A percentile compares a stretch with the other conserved stretches of the same genome.
phyloP scores from a whole-genome alignment of 495 filamentous ascomycete species.

The Annulohypoxylon stygium region DNA sequence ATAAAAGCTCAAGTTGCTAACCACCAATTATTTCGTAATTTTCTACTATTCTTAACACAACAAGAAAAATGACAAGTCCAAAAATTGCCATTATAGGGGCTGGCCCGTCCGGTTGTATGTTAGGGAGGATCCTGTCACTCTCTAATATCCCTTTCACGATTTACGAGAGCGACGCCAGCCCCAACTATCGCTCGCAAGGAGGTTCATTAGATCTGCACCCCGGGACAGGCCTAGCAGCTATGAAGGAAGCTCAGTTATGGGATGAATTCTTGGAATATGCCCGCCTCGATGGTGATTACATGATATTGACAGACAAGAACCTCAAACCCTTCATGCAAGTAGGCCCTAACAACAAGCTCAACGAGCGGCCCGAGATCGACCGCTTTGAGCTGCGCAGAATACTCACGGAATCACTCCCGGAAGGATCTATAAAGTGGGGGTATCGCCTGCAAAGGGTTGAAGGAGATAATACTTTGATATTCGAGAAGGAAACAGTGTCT shows the following conservation, averaged over 20 bases:
- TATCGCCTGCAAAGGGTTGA: conserved; percentile 56
- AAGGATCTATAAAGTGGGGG: conserved; percentile 62
- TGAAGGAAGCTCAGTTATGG: conserved; percentile 65
- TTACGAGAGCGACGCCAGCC: conserved; percentile 63
- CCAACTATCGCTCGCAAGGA: conserved; percentile 59
- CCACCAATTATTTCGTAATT: not conserved
- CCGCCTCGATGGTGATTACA: conserved; percentile 62
- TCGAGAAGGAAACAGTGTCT: conserved; percentile 37
- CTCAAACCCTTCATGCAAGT: conserved; percentile 44
- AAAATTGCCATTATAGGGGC: conserved; percentile 70
- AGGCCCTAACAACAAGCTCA: conserved; percentile 38
- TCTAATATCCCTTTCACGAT: conserved; percentile 58
- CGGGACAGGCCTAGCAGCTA: conserved; percentile 62
- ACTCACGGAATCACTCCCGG: conserved; percentile 56
- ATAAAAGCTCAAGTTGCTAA: not conserved
- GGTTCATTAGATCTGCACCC: conserved; percentile 69
- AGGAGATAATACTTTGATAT: conserved; percentile 44
- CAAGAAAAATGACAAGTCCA: conserved; percentile 37
- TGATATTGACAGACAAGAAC: conserved; percentile 57
- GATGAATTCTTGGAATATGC: conserved; percentile 60
- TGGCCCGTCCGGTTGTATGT: conserved; percentile 67
- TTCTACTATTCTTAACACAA: not conserved
- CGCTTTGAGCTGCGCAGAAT: conserved; percentile 54
- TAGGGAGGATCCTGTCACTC: conserved; percentile 66
- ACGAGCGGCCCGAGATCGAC: conserved; percentile 61